A percentile compares a stretch with the other conserved stretches of the same genome.
Evolutionary conservation across 1,139 yeast species (phyloP).

Genomic region (Taiozyma sp.): DNA sequence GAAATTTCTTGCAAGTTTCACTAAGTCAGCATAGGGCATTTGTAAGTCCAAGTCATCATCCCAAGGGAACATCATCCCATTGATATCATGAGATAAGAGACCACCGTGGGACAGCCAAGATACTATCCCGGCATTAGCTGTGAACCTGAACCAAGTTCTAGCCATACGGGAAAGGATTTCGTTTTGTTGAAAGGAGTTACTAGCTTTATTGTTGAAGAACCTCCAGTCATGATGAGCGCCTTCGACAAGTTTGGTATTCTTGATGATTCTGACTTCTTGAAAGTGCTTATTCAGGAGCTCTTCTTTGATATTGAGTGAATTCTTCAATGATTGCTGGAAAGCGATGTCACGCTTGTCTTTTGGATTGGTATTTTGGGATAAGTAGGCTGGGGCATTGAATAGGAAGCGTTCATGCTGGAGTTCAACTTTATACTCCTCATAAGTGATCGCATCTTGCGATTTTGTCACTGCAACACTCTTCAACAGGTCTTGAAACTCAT

Average conservation of each 20-base stretch:
- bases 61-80: conserved; percentile 62
- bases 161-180: conserved; percentile 45
- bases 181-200: conserved; percentile 34
- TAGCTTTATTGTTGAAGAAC: conserved; percentile 51
- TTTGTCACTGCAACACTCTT: not conserved
- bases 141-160: conserved; percentile 53
- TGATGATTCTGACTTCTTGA: conserved; percentile 33
- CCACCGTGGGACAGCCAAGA: conserved; percentile 62
- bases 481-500: not conserved
- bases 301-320: conserved; percentile 12
- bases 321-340: conserved; percentile 11
- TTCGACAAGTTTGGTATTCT: conserved; percentile 5
- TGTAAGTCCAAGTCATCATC: conserved; percentile 63
- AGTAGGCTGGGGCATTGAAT: conserved; percentile 14
- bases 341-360: conserved; percentile 4
- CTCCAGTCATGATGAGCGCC: conserved; percentile 69
- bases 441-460: not conserved
- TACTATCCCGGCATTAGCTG: conserved; percentile 41
- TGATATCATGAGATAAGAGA: conserved; percentile 58
- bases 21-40: conserved; percentile 51
- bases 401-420: conserved; percentile 12
- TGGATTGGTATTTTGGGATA: conserved; percentile 5
- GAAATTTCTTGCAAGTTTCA: conserved; percentile 41
- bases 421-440: conserved; percentile 2
- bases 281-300: conserved; percentile 36